Evolutionary conservation across 495 filamentous ascomycete genomes (phyloP), one percentile per base, ranked within the genome.

Genomic region (Tuber microsphaerosporum): DNA sequence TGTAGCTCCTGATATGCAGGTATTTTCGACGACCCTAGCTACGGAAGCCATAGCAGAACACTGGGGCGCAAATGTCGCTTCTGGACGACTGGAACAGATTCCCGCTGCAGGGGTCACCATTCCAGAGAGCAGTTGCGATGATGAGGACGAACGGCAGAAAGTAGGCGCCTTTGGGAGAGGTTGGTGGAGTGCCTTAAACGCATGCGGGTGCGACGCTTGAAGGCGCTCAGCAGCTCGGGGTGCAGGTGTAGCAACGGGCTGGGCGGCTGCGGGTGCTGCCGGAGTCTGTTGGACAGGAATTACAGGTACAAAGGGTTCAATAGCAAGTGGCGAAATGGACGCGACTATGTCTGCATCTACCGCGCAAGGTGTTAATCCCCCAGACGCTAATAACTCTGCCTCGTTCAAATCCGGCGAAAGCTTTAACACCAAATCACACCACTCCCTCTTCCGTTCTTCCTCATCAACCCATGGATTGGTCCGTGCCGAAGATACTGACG

Each of bases 31-130:
- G 34, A 71, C 70, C 65, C 74, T 70, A 43, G 74, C 80, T 19
- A 71, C 75, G 51, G 71, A 72, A 31, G 72, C 75, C 81, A 82
- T 82, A 19, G 80, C 74, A 83, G 84, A 89, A 79, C 85, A 86
- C 83, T 83, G 56, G 9, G 41, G n/a, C 56, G 76, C 8, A 72
- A 69, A 56, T 48, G 74, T 84, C 85, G 34, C 83, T 82, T 74
- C 80, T 78, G 70, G 87, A 85, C 85, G 89, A 80, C 86, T 86
- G 83, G 84, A 86, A 81, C 86, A 86, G 84, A 88, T 87, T 91
- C 92, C 91, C 92, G 87, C 94, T 86, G 94, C 94, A 92, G 94
- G 94, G 91, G 94, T 96, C 85, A 86, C 89, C 81, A 89, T 90
- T 84, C 88, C 87, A 77, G 88, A 88, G 46, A 93, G 94, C 84